Evolutionary conservation across 257 asterid species (phyloP).

Genomic region (Catharanthus roseus): DNA sequence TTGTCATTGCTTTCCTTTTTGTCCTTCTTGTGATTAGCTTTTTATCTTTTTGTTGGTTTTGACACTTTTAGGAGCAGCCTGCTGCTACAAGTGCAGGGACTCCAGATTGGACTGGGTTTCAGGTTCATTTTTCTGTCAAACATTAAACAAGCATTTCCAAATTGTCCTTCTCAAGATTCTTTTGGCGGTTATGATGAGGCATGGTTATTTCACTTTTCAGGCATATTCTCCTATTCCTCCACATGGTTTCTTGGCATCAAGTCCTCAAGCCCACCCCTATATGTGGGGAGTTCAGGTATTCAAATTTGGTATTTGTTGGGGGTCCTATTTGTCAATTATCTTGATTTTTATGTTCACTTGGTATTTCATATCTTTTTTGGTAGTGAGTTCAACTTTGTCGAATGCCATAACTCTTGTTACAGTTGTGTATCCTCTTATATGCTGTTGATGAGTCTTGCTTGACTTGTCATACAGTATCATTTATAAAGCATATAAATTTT

Average conservation of each 20-base stretch:
- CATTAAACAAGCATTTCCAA: background rate
- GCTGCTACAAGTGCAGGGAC: slow-evolving; percentile 54
- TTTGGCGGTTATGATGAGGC: background rate
- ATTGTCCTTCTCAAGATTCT: background rate
- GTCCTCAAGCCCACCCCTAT: slow-evolving; percentile 87
- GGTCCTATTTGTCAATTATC: background rate
- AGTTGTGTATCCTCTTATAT: background rate
- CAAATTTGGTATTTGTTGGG: slow-evolving; percentile 7
- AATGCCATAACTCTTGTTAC: background rate
- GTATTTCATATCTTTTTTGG: background rate
- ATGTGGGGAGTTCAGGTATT: slow-evolving; percentile 99
- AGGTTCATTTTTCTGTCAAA: slow-evolving; percentile 48
- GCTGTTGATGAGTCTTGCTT: background rate
- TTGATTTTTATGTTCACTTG: background rate
- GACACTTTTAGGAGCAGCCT: slow-evolving; percentile 55
- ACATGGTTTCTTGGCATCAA: slow-evolving; percentile 74
- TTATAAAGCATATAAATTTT: background rate
- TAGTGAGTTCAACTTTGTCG: background rate
- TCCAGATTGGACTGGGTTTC: slow-evolving; percentile 92
- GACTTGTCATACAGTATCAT: background rate
- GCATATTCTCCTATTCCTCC: slow-evolving; percentile 88
- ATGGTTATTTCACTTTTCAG: slow-evolving; percentile 39
- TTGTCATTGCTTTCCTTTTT: background rate
- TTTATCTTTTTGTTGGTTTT: background rate
- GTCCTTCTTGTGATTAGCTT: background rate